Evolutionary conservation across 805 yeast species (phyloP).

Genomic region (Ogataea naganishii): DNA sequence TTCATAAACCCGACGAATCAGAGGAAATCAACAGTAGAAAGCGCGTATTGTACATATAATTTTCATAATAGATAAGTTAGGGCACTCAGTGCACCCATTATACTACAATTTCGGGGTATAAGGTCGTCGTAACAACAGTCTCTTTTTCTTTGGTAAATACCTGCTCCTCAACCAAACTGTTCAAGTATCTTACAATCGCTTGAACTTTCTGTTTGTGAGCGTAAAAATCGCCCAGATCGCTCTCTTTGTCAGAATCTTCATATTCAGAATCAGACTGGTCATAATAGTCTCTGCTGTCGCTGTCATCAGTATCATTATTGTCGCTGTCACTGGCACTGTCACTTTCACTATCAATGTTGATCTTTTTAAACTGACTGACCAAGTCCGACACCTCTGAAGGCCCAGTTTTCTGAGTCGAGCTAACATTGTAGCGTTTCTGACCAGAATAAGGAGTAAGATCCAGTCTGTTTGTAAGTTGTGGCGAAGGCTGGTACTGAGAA

Average conservation of each 20-base stretch:
- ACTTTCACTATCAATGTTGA: slow-evolving; percentile 7
- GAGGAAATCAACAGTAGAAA: too few relatives aligned
- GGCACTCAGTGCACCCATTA: too few relatives aligned
- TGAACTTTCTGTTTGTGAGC: slow-evolving; percentile 10
- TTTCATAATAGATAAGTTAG: too few relatives aligned
- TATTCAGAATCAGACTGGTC: slow-evolving; percentile 15
- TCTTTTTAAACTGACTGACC: slow-evolving; percentile 5
- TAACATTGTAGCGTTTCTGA: slow-evolving; percentile 25
- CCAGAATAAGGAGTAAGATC: slow-evolving; percentile 11
- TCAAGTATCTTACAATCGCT: slow-evolving; percentile 10
- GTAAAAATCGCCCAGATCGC: slow-evolving; percentile 6
- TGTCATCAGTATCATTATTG: slow-evolving; percentile 5
- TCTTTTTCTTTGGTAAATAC: too few relatives aligned
- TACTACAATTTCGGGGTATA: too few relatives aligned
- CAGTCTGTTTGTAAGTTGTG: slow-evolving; percentile 22
- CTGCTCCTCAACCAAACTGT: slow-evolving; percentile 5
- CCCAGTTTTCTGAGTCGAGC: slow-evolving; percentile 26
- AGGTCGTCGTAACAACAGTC: too few relatives aligned
- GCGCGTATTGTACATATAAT: too few relatives aligned
- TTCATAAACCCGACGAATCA: too few relatives aligned
- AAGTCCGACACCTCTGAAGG: slow-evolving; percentile 11
- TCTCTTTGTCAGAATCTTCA: slow-evolving; percentile 12
- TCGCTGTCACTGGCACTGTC: not conserved
- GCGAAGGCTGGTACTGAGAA: too few relatives aligned
- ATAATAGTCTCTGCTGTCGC: slow-evolving; percentile 11